phyloP scores from a whole-genome alignment of 2,329 filamentous ascomycete species.

The Neopestalotiopsis sp. region DNA sequence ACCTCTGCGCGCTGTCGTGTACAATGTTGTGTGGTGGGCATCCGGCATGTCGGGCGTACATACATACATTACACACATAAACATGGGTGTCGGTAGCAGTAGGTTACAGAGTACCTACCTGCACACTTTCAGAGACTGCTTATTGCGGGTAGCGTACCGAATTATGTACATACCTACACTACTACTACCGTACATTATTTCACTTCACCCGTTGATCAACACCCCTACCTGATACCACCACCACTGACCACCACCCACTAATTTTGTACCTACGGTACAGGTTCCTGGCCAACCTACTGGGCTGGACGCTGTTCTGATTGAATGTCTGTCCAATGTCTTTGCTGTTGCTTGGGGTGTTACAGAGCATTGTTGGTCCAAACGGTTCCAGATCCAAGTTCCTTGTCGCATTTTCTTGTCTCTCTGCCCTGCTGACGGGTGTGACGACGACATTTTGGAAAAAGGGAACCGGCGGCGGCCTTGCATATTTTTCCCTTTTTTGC shows the following conservation, averaged over 20 bases:
- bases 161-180: background rate
- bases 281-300: background rate
- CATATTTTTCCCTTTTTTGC: background rate
- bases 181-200: background rate
- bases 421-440: background rate
- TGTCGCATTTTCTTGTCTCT: background rate
- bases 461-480: background rate
- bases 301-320: background rate
- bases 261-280: background rate
- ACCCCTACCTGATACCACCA: background rate
- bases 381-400: background rate
- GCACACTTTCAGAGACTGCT: background rate
- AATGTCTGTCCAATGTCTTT: too few species aligned
- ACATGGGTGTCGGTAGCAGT: background rate
- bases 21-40: conserved; percentile 16
- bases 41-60: conserved; percentile 17
- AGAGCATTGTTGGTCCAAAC: background rate
- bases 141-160: too few species aligned
- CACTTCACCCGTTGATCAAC: background rate
- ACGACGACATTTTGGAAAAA: background rate
- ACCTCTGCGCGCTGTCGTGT: conserved; percentile 10
- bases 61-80: conserved; percentile 7
- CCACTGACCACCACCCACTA: background rate
- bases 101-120: background rate
- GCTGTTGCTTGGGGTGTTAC: background rate